phyloP scores from a whole-genome alignment of 129 eudicot species.

The Artemisia tridentata region DNA sequence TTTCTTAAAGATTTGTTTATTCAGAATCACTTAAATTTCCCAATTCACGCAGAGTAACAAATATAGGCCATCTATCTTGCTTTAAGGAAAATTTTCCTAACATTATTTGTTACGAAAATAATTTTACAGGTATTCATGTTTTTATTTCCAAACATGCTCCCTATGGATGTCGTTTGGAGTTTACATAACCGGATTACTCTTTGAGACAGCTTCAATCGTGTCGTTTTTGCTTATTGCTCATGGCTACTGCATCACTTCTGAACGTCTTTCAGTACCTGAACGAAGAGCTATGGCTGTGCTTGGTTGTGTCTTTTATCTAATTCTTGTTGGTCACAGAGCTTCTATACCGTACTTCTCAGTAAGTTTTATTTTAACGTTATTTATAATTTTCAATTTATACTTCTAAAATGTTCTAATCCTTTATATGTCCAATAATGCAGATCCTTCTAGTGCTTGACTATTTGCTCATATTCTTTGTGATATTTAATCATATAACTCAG shows the following conservation, averaged over 20 bases:
- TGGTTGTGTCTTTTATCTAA: conserved; percentile 71
- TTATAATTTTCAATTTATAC: background rate
- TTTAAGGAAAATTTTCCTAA: no score
- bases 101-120: background rate
- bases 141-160: conserved; percentile 76
- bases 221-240: conserved; percentile 81
- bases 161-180: conserved; percentile 98
- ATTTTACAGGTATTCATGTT: conserved; percentile 80
- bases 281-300: conserved; percentile 68
- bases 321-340: conserved; percentile 90
- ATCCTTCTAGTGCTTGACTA: conserved; percentile 77
- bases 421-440: conserved; percentile 37
- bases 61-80: background rate
- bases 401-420: conserved; percentile 13
- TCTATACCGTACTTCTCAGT: conserved; percentile 94
- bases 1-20: no score
- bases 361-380: conserved; percentile 31
- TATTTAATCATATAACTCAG: conserved; percentile 73
- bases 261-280: conserved; percentile 73
- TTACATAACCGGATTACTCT: conserved; percentile 82
- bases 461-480: conserved; percentile 66
- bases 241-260: conserved; percentile 93
- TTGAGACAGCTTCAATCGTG: conserved; percentile 77
- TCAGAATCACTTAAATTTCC: no score
- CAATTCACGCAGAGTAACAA: background rate